Evolutionary conservation across 495 filamentous ascomycete genomes (phyloP).

Genomic region (Sordaria brevicollis): DNA sequence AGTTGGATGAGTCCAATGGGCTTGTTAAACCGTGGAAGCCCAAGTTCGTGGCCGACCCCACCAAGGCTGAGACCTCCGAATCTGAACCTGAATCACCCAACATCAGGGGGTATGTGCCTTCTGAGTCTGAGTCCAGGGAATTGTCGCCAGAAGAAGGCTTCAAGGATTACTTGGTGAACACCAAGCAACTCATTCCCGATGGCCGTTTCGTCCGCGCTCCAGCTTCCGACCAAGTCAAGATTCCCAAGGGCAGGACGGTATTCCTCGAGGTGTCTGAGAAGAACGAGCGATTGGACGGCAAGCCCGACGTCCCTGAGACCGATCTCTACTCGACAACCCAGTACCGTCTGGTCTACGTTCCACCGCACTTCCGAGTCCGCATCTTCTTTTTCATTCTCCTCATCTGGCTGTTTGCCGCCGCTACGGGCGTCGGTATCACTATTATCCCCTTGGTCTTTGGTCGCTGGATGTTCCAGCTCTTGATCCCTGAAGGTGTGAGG

Average conservation of each 20-base stretch:
- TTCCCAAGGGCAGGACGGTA: conserved; percentile 69
- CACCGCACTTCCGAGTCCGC: conserved; percentile 70
- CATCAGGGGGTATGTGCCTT: not conserved
- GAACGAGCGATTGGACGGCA: conserved; percentile 55
- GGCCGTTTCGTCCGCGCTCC: conserved; percentile 86
- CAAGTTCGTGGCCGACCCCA: conserved; percentile 25
- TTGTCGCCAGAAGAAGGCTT: not conserved
- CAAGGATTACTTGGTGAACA: conserved; percentile 32
- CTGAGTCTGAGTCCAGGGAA: not conserved
- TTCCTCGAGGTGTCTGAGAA: conserved; percentile 71
- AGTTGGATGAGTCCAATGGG: conserved; percentile 16
- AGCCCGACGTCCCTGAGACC: conserved; percentile 38
- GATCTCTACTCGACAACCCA: conserved; percentile 59
- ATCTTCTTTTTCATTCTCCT: conserved; percentile 77
- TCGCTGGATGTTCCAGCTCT: conserved; percentile 56
- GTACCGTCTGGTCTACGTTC: conserved; percentile 80
- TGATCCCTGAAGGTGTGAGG: conserved; percentile 55
- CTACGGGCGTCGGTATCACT: conserved; percentile 82
- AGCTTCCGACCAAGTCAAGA: conserved; percentile 85
- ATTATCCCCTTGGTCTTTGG: conserved; percentile 79
- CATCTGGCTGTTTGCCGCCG: conserved; percentile 89
- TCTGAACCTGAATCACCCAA: conserved; percentile 15
- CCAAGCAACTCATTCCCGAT: conserved; percentile 41
- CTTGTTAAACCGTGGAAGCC: conserved; percentile 33
- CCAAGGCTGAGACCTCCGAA: conserved; percentile 16